phyloP scores from a whole-genome alignment of 305 asterid species.

The Fraxinus albicans region DNA sequence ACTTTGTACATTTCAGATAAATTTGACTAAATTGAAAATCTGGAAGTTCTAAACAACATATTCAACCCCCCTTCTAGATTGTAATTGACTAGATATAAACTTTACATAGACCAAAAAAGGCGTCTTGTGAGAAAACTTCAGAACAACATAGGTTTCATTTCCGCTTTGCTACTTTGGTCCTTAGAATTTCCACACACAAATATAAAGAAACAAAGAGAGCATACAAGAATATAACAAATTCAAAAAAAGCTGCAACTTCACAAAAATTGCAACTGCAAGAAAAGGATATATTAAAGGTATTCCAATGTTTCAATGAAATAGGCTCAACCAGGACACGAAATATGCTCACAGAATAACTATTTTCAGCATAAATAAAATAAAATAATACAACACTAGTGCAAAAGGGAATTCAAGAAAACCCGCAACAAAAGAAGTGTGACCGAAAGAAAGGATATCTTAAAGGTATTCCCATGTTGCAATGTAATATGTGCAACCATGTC shows the following conservation, averaged over 20 bases:
- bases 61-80: not conserved
- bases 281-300: constrained; percentile 85
- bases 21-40: not conserved
- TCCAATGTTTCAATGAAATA: constrained; percentile 87
- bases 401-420: constrained; percentile 12
- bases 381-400: not conserved
- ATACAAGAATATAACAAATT: not conserved
- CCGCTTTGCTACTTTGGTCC: not conserved
- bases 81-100: not conserved
- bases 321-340: constrained; percentile 28
- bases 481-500: constrained; percentile 98
- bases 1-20: not conserved
- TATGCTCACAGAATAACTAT: not conserved
- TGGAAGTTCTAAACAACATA: not conserved
- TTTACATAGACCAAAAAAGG: not conserved
- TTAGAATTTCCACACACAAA: not conserved
- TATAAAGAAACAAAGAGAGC: constrained; percentile 6
- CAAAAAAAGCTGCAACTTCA: constrained; percentile 1
- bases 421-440: not conserved
- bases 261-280: constrained; percentile 3
- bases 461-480: constrained; percentile 84
- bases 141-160: not conserved
- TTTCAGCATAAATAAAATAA: not conserved
- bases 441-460: constrained; percentile 77
- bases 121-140: not conserved